Base-by-base conservation (phyloP, 164 flowering plant species). In the Magnolia kwangsiensis region DNA sequence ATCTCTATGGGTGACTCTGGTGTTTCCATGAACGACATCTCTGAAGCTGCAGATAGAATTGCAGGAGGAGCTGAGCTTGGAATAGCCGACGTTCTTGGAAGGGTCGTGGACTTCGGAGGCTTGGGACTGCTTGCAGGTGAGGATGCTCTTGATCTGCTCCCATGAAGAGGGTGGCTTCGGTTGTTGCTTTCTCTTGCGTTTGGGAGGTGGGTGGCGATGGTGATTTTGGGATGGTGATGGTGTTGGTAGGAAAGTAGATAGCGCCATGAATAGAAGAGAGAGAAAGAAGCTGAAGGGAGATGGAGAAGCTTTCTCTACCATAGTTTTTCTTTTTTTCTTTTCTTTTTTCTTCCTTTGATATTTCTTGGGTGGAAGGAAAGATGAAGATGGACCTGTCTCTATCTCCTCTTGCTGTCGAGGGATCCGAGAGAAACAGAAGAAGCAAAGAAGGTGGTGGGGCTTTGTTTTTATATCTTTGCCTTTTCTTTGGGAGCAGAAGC, bases 81-180 rank as follows among this genome's bases (percentile, higher is more conserved):
- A 83, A 75, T 87, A 80, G 5, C 80, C 85, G 6, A 64, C 76
- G 77, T 16, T 77, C 80, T 85, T 74, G n/a, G 55, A 64, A 14
- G 80, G 97, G 75, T 91, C 89, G 75, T 89, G 90, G 1, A 91
- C 90, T 68, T 58, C 74, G 2, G 89, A 83, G 16, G 81, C 87
- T 76, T 89, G 89, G 68, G 90, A 76, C 75, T 91, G 92, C 69
- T 93, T 95, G 84, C 98, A 95, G 65, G 89, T 87, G 64, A 95
- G 84, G 0, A 95, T 80, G 87, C 84, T 92, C 88, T 93, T 95
- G 89, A 95, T 79, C 74, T 92, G 97, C 82, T 91, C 92, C 98
- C 98, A 95, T 76, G 98, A 91, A 24, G 98, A 92, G 4, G 84
- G 79, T 29, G 80, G 80, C 63, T 78, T 67, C 23, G 21, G 72